Percentiles rank a stretch among this genome's conserved stretches.
These are phyloP conservation scores for Tolypocladium guangdongense DNA, from an alignment of 2,329 filamentous ascomycete species.

Conservation along the genomic window DNA sequence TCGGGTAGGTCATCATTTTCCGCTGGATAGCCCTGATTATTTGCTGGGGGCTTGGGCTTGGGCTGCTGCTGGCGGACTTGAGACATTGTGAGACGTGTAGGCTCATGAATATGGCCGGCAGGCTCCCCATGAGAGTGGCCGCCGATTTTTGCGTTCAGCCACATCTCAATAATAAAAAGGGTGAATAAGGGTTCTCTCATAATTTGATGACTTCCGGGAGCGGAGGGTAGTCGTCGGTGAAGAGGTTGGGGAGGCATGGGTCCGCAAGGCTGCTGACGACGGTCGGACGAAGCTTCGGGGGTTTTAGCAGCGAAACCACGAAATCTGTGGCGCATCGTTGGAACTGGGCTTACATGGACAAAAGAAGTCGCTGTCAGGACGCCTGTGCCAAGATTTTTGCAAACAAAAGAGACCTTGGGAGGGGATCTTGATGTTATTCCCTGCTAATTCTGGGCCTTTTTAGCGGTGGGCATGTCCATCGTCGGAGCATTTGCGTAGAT, in stretches of 20 bases:
- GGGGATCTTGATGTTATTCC: conserved; percentile 30
- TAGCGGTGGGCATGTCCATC: conserved; percentile 3
- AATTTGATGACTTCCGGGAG: conserved; percentile 53
- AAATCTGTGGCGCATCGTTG: rapidly evolving
- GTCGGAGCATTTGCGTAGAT: conserved; percentile 21
- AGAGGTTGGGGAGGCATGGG: conserved; percentile 47
- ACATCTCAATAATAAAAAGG: conserved; percentile 53
- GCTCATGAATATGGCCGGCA: conserved; percentile 22
- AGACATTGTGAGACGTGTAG: background rate
- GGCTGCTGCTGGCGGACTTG: too few relatives aligned
- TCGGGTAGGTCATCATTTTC: background rate
- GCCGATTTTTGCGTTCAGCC: conserved; percentile 46
- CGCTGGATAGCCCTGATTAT: background rate
- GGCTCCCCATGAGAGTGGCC: conserved; percentile 49
- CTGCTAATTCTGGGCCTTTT: background rate
- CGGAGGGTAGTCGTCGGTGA: conserved; percentile 47
- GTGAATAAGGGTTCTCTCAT: conserved; percentile 53
- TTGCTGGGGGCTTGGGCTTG: background rate
- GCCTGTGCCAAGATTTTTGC: conserved; percentile 59
- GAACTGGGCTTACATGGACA: conserved; percentile 45
- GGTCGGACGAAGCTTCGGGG: conserved; percentile 40
- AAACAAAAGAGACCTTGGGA: conserved; percentile 47
- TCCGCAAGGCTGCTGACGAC: conserved; percentile 42
- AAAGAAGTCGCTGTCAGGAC: conserved; percentile 65
- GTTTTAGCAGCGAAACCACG: background rate